Conservation (phyloP, 2,329 filamentous ascomycete species). For the Aureobasidium sp. region DNA sequence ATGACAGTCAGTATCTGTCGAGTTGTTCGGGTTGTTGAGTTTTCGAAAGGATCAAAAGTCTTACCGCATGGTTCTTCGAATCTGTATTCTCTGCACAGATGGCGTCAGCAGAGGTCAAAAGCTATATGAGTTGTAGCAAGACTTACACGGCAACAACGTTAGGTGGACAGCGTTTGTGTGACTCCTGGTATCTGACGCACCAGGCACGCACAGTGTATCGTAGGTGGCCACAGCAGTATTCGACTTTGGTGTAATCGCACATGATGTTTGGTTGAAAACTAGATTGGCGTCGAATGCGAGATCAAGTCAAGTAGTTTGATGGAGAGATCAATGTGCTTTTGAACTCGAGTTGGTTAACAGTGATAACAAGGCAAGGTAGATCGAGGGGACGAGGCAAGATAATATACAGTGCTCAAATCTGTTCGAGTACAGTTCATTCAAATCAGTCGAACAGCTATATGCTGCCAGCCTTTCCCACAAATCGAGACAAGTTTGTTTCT, state of each 20-base stretch:
- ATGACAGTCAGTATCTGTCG: not conserved
- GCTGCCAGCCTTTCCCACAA: slow-evolving; percentile 2
- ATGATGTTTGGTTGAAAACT: slow-evolving; percentile 26
- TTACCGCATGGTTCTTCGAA: slow-evolving; percentile 40
- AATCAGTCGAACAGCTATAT: not conserved
- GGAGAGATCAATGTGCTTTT: not conserved
- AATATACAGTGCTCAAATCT: not conserved
- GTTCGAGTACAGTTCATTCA: not conserved
- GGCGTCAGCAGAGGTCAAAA: not conserved
- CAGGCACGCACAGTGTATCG: slow-evolving; percentile 48
- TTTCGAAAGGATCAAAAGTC: not conserved
- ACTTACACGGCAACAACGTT: slow-evolving; percentile 45
- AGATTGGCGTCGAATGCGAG: not conserved
- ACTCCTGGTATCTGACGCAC: slow-evolving; percentile 46
- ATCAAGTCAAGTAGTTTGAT: not conserved
- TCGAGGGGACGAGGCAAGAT: not conserved
- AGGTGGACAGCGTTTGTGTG: slow-evolving; percentile 46
- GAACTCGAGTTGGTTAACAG: not conserved
- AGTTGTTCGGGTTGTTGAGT: not conserved
- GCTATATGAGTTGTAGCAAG: not conserved
- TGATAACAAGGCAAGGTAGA: not conserved
- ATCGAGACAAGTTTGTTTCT: slow-evolving; percentile 3
- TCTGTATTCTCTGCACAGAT: slow-evolving; percentile 34
- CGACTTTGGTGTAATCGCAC: slow-evolving; percentile 53
- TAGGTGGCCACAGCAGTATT: slow-evolving; percentile 48